phyloP scores from a whole-genome alignment of 129 eudicot species.

The Arctium lappa region DNA sequence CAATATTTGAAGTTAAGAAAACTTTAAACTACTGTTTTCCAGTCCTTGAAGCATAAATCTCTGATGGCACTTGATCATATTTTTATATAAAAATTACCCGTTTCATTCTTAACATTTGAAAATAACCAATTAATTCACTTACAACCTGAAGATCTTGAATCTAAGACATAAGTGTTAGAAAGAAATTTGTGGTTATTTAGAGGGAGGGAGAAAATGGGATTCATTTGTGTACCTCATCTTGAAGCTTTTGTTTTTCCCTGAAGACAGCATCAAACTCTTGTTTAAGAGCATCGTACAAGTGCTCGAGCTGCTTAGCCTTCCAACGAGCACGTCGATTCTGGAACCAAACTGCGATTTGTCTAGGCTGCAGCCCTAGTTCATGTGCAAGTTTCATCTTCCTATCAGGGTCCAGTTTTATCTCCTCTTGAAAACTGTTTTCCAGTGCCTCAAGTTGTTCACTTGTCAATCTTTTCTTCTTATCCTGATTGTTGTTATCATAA shows the following conservation, averaged over 20 bases:
- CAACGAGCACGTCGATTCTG: conserved; percentile 85
- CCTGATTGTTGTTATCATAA: conserved; percentile 24
- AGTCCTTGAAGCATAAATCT: neutral
- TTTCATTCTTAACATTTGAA: neutral
- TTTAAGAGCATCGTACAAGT: conserved; percentile 61
- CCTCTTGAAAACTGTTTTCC: conserved; percentile 76
- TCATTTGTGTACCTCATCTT: conserved; percentile 53
- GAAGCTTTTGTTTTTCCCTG: conserved; percentile 67
- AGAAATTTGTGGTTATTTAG: neutral
- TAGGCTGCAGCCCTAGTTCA: conserved; percentile 78
- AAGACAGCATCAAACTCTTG: conserved; percentile 65
- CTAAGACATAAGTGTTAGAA: neutral
- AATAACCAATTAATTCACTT: neutral
- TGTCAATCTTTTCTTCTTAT: conserved; percentile 66
- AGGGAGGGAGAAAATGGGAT: neutral
- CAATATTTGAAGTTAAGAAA: neutral
- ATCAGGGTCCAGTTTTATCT: conserved; percentile 79
- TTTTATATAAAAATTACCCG: too few relatives aligned
- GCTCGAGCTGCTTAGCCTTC: conserved; percentile 92
- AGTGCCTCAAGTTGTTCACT: conserved; percentile 70
- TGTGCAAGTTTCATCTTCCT: conserved; percentile 78
- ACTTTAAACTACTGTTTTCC: neutral
- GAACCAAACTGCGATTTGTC: conserved; percentile 92
- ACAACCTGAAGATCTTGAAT: neutral
- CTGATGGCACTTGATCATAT: too few relatives aligned